Base-by-base conservation (phyloP, 2,329 filamentous ascomycete species). In the Cercospora zeina region DNA sequence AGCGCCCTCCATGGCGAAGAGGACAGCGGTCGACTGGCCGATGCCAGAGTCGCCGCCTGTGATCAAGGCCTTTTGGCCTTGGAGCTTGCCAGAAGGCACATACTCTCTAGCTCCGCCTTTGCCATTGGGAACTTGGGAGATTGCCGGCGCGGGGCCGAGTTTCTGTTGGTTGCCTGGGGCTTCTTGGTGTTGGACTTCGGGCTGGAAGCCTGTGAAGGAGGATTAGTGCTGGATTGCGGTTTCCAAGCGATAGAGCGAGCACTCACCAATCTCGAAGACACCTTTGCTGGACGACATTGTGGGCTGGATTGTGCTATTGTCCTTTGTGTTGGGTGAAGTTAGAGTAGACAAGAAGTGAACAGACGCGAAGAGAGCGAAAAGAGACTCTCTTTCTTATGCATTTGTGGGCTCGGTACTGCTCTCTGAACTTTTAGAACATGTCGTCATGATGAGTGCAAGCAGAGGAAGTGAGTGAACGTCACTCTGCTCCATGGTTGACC, bases 21-120 rank as follows among this genome's bases (percentile, higher is more conserved):
- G 80, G 14, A 93, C 82, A 1, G 90, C 89, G 1, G 87, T 85
- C 1, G 90, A 87, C 37, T 89, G 85, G 6, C 90, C 89, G 66
- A 95, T 93, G 1, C 90, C 90, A 6, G 85, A 88, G 75, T 93
- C 90, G 3, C 90, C 90, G 14, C 90, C 90, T 0, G 90, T 93
- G 70, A 95, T 93, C 62, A 95, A 76, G 7, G 90, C 89, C 62
- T 85, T 89, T 76, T 88, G 90, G 65, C 86, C 89, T 70, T 85
- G 77, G 6, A 95, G 84, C 77, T 95, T 96, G 54, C 86, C 87
- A 1, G 90, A 88, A 3, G 89, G 84, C 72, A 87, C 86, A 78
- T 95, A 93, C 53, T 82, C 83, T 70, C 89, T 84, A 68, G 85
- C 87, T 11, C 85, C 85, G 37, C 88, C 87, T 62, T 89, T 84